Conservation (phyloP, 2,329 filamentous ascomycete genomes). For the Monosporascus sp. region DNA sequence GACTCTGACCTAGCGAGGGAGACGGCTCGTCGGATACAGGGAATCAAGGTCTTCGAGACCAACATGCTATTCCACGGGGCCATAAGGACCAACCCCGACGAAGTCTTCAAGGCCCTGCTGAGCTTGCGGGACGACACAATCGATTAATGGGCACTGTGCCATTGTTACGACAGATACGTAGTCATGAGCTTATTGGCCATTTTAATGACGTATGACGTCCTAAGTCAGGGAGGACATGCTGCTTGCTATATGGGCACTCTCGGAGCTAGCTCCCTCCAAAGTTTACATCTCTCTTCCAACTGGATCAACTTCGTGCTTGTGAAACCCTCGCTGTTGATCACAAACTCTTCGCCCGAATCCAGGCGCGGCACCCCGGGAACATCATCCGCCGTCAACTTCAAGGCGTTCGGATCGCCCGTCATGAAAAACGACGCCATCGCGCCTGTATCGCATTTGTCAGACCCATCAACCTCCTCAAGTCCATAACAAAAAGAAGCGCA, state of each 20-base stretch:
- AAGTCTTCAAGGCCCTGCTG: slow-evolving; percentile 73
- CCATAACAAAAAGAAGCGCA: not conserved
- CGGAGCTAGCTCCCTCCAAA: slow-evolving; percentile 44
- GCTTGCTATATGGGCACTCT: slow-evolving; percentile 38
- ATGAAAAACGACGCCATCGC: slow-evolving; percentile 56
- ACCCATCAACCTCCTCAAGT: slow-evolving; percentile 2
- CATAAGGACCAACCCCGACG: slow-evolving; percentile 64
- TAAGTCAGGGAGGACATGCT: no score
- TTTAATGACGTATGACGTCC: not conserved
- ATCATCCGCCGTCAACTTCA: slow-evolving; percentile 44
- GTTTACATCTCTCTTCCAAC: slow-evolving; percentile 43
- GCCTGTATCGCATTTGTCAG: slow-evolving; percentile 28
- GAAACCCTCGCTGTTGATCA: slow-evolving; percentile 42
- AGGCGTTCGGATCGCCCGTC: slow-evolving; percentile 51
- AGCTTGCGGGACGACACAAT: slow-evolving; percentile 64
- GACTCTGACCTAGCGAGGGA: slow-evolving; percentile 68
- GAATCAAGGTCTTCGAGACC: slow-evolving; percentile 75
- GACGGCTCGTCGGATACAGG: slow-evolving; percentile 69
- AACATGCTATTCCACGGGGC: slow-evolving; percentile 87
- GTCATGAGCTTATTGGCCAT: not conserved
- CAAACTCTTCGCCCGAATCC: slow-evolving; percentile 40
- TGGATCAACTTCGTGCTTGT: slow-evolving; percentile 28
- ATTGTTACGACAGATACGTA: not conserved
- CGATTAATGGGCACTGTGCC: slow-evolving; percentile 32
- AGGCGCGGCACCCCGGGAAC: slow-evolving; percentile 40